These are phyloP conservation scores for Citrus trifoliata DNA, from an alignment of 345 rosid species.

Conservation along the genomic window DNA sequence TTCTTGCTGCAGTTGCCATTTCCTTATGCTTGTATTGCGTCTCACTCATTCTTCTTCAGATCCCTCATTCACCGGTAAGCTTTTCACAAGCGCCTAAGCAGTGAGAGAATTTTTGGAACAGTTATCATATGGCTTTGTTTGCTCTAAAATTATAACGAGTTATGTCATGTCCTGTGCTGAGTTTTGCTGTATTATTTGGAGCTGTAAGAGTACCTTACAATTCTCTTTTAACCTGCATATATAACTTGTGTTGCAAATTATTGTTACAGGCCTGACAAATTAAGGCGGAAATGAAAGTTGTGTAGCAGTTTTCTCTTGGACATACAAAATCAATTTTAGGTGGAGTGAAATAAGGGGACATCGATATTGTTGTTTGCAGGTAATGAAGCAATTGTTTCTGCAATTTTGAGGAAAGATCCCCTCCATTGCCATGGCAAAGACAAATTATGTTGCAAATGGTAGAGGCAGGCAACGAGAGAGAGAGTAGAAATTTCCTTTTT, in stretches of 20 bases:
- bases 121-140: background rate
- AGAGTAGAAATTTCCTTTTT: background rate
- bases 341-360: slow-evolving; percentile 23
- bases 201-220: too few species aligned
- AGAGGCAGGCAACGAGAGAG: slow-evolving; percentile 4
- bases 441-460: slow-evolving; percentile 8
- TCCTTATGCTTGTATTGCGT: slow-evolving; percentile 51
- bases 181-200: background rate
- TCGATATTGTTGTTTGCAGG: slow-evolving; percentile 14
- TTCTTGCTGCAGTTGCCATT: slow-evolving; percentile 58
- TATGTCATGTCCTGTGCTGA: background rate
- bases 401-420: slow-evolving; percentile 14
- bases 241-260: background rate
- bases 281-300: background rate
- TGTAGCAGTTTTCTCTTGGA: slow-evolving; percentile 2
- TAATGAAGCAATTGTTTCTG: slow-evolving; percentile 11
- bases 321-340: slow-evolving; percentile 13
- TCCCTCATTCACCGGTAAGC: slow-evolving; percentile 69
- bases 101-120: background rate
- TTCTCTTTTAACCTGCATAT: background rate
- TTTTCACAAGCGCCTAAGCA: background rate
- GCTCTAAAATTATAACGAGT: background rate
- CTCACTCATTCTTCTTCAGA: slow-evolving; percentile 73
- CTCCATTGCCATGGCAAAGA: slow-evolving; percentile 13
- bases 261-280: slow-evolving; percentile 33